Conservation (phyloP, 768 basidiomycete species). For the Macrolepiota albuminosa region DNA sequence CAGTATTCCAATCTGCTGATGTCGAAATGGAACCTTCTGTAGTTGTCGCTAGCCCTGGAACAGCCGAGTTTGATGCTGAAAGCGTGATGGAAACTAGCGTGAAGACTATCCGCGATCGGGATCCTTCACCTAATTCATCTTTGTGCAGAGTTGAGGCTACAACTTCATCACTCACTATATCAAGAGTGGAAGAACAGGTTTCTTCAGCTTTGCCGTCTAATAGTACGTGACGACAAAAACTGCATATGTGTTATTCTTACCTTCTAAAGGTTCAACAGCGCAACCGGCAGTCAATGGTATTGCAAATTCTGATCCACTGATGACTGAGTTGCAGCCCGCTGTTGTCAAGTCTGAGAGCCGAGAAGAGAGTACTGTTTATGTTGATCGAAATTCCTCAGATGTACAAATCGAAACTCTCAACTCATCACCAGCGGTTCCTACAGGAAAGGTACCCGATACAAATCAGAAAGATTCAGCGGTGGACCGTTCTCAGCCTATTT, state of each 20-base stretch:
- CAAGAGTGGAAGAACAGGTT: neutral
- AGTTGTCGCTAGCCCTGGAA: neutral
- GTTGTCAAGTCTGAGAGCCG: neutral
- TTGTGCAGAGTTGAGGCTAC: neutral
- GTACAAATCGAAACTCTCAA: neutral
- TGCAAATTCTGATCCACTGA: neutral
- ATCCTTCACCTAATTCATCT: neutral
- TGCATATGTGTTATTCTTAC: neutral
- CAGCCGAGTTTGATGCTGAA: neutral
- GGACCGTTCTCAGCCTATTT: neutral
- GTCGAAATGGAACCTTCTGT: conserved; percentile 3
- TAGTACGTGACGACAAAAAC: neutral
- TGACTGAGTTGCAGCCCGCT: neutral
- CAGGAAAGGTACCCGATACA: neutral
- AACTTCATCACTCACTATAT: neutral
- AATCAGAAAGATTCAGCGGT: neutral
- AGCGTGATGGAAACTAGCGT: neutral
- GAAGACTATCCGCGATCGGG: neutral
- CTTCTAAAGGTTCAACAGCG: neutral
- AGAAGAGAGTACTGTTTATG: neutral
- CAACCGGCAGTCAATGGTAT: neutral
- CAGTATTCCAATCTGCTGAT: neutral
- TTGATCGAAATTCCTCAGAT: neutral
- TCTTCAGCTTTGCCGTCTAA: neutral
- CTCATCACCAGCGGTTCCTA: neutral